A percentile compares a stretch with the other conserved stretches of the same genome.
These are phyloP conservation scores for Acanthamoeba royreba DNA, from an alignment of 208 protist genomes.

Conservation along the genomic window DNA sequence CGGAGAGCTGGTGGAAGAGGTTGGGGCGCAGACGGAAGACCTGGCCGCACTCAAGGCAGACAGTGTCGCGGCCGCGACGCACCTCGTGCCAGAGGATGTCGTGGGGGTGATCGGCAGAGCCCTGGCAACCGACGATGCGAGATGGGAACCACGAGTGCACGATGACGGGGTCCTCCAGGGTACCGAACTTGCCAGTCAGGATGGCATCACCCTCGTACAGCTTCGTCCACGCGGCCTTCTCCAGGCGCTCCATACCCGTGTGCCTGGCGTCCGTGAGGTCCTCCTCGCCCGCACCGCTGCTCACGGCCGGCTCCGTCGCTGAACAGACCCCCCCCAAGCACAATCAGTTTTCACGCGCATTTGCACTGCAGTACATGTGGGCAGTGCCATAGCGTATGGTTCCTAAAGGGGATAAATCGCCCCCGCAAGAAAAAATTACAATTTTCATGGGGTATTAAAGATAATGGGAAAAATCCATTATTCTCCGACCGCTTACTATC, in stretches of 20 bases:
- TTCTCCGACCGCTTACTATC: neutral
- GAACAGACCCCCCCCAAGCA: no score
- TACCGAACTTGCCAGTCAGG: neutral
- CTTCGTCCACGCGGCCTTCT: neutral
- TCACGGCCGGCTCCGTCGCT: neutral
- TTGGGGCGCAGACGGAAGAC: neutral
- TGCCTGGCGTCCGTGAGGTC: neutral
- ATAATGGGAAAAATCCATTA: no score
- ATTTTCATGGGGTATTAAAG: no score
- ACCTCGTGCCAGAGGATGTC: conserved; percentile 15
- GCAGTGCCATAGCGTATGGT: no score
- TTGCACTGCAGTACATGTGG: no score
- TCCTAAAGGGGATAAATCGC: no score
- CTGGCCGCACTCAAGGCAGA: conserved; percentile 26
- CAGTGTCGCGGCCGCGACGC: neutral
- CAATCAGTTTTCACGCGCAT: no score
- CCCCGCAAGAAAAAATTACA: no score
- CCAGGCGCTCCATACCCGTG: neutral
- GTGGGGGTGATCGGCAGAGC: neutral
- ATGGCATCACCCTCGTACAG: neutral
- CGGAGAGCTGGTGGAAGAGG: neutral
- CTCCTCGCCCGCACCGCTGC: neutral
- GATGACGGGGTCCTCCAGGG: neutral
- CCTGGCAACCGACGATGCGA: neutral
- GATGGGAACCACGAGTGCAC: conserved; percentile 9